Evolutionary conservation across 2,329 filamentous ascomycete genomes (phyloP).

Genomic region (Dactylellina cionopaga): DNA sequence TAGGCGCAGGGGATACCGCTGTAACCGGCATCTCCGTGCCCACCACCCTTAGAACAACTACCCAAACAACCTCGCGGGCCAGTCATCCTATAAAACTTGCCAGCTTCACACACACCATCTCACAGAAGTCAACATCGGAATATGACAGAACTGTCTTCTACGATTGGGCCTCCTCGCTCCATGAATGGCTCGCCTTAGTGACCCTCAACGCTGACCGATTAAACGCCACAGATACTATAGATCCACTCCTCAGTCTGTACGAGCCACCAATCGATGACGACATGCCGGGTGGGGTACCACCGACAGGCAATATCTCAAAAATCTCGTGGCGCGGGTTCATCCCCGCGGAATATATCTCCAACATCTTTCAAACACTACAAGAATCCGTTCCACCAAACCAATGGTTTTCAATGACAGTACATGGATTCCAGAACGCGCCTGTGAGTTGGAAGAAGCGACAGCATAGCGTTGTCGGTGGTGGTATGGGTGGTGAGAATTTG

Average conservation of each 20-base stretch:
- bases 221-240: conserved; percentile 68
- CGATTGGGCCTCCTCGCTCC: conserved; percentile 71
- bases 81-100: conserved; percentile 27
- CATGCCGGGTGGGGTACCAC: neutral
- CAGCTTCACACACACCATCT: conserved; percentile 52
- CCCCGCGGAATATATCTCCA: conserved; percentile 52
- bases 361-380: conserved; percentile 41
- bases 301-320: conserved; percentile 41
- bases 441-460: conserved; percentile 54
- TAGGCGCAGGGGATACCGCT: conserved; percentile 55
- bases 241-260: conserved; percentile 71
- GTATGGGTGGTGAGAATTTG: conserved; percentile 55
- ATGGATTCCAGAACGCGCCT: conserved; percentile 56
- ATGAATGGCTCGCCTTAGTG: conserved; percentile 80
- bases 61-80: neutral
- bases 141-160: conserved; percentile 67
- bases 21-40: conserved; percentile 26
- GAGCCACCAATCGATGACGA: conserved; percentile 12
- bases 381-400: conserved; percentile 1
- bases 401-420: conserved; percentile 55
- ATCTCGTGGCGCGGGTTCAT: conserved; percentile 55
- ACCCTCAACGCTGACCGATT: conserved; percentile 73
- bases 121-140: conserved; percentile 53
- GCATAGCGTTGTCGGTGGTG: conserved; percentile 53
- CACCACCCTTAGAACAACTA: conserved; percentile 3